phyloP scores from a whole-genome alignment of 495 filamentous ascomycete genomes.

The Hamigera avellanea region DNA sequence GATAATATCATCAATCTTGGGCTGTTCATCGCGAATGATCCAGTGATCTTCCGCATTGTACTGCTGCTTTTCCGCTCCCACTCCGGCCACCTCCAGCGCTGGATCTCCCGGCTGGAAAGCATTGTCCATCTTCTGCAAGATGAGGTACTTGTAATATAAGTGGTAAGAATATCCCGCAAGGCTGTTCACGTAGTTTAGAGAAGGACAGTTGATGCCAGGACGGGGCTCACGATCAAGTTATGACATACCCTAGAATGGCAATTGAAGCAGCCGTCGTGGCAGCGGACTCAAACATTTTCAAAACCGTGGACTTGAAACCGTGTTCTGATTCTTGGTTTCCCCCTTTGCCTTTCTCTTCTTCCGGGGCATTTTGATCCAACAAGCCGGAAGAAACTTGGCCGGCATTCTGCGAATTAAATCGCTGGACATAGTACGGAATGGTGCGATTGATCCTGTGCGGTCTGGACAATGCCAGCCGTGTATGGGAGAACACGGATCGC shows the following conservation, averaged over 20 bases:
- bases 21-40: conserved; percentile 73
- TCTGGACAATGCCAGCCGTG: conserved; percentile 11
- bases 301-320: conserved; percentile 36
- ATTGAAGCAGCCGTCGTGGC: conserved; percentile 83
- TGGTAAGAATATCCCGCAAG: conserved; percentile 80
- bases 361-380: conserved; percentile 21
- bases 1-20: conserved; percentile 66
- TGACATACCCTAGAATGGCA: conserved; percentile 57
- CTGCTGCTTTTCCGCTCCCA: conserved; percentile 42
- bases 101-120: conserved; percentile 93
- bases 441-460: conserved; percentile 4
- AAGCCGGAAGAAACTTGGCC: conserved; percentile 18
- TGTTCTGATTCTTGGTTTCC: conserved; percentile 20
- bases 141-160: conserved; percentile 74
- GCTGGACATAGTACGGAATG: conserved; percentile 6
- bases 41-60: conserved; percentile 57
- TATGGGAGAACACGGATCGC: conserved; percentile 12
- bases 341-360: conserved; percentile 14
- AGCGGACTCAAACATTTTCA: conserved; percentile 77
- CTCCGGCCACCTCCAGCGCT: conserved; percentile 76
- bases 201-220: background rate
- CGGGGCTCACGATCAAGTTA: background rate
- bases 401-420: conserved; percentile 20
- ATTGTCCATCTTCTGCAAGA: conserved; percentile 81
- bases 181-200: conserved; percentile 18